Conservation (phyloP, 108 stramenopile genomes). For the Parietichytrium sp. region DNA sequence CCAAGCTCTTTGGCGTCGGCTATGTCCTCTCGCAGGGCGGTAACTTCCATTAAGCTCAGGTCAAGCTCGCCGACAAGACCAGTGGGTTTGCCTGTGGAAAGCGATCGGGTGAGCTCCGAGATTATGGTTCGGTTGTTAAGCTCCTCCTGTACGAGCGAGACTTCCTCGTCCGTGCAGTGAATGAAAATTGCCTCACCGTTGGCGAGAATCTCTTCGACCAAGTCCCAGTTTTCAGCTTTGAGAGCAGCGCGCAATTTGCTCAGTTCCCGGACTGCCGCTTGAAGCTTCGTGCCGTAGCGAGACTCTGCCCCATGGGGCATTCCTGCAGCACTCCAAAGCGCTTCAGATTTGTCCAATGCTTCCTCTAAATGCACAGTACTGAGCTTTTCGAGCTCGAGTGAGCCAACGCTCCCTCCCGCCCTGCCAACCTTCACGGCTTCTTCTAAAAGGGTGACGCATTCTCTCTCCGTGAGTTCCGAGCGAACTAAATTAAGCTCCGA, state of each 20-base stretch:
- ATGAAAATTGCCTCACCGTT: slow-evolving; percentile 3
- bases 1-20: slow-evolving; percentile 25
- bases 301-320: neutral
- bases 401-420: neutral
- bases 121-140: slow-evolving; percentile 40
- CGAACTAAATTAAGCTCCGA: neutral
- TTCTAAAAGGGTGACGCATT: neutral
- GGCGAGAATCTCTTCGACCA: neutral
- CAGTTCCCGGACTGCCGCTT: neutral
- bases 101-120: neutral
- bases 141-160: slow-evolving; percentile 45
- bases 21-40: slow-evolving; percentile 32
- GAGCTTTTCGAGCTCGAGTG: neutral
- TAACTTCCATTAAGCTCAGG: slow-evolving; percentile 26
- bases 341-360: neutral
- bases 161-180: slow-evolving; percentile 11
- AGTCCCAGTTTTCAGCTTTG: slow-evolving; percentile 28
- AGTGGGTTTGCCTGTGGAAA: neutral
- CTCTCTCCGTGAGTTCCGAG: neutral
- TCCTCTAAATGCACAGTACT: neutral
- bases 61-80: slow-evolving; percentile 3
- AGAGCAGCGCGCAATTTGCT: neutral
- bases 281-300: neutral
- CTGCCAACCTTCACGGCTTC: neutral
- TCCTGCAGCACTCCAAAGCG: neutral